Evolutionary conservation across 2,329 filamentous ascomycete genomes (phyloP).

Genomic region (Metarhizium rileyi): DNA sequence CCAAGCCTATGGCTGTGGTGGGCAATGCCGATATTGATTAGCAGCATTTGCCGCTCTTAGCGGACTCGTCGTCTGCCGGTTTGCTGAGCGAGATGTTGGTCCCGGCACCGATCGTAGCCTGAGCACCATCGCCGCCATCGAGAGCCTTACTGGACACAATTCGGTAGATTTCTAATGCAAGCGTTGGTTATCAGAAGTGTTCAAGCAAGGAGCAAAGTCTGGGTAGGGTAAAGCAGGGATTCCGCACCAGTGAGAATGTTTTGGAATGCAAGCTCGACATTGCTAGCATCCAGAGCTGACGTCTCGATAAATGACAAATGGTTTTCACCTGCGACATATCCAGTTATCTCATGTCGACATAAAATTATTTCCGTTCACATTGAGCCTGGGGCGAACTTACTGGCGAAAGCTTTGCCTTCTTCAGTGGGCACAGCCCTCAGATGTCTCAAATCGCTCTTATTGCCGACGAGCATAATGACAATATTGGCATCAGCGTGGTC

Average conservation of each 20-base stretch:
- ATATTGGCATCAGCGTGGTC: slow-evolving; percentile 98
- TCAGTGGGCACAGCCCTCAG: slow-evolving; percentile 94
- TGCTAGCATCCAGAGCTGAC: slow-evolving; percentile 95
- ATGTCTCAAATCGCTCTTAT: slow-evolving; percentile 99
- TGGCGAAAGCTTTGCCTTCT: slow-evolving; percentile 96
- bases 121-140: slow-evolving; percentile 74
- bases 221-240: background rate
- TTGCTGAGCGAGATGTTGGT: slow-evolving; percentile 82
- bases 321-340: slow-evolving; percentile 66
- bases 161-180: slow-evolving; percentile 80
- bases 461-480: slow-evolving; percentile 98
- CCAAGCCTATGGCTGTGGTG: slow-evolving; percentile 18
- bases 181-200: background rate
- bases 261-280: slow-evolving; percentile 98
- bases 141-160: slow-evolving; percentile 98
- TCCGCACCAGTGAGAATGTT: slow-evolving; percentile 91
- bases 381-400: slow-evolving; percentile 38
- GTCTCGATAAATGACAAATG: slow-evolving; percentile 99
- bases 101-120: slow-evolving; percentile 70
- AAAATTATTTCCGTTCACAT: background rate
- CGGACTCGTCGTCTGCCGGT: slow-evolving; percentile 63
- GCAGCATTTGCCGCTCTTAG: slow-evolving; percentile 76
- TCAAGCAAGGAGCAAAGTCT: background rate
- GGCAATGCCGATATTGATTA: slow-evolving; percentile 33
- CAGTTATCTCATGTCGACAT: slow-evolving; percentile 3